Evolutionary conservation across 495 filamentous ascomycete genomes (phyloP), one percentile per base, ranked within the genome.

Genomic region (Aspergillus kassunensis): DNA sequence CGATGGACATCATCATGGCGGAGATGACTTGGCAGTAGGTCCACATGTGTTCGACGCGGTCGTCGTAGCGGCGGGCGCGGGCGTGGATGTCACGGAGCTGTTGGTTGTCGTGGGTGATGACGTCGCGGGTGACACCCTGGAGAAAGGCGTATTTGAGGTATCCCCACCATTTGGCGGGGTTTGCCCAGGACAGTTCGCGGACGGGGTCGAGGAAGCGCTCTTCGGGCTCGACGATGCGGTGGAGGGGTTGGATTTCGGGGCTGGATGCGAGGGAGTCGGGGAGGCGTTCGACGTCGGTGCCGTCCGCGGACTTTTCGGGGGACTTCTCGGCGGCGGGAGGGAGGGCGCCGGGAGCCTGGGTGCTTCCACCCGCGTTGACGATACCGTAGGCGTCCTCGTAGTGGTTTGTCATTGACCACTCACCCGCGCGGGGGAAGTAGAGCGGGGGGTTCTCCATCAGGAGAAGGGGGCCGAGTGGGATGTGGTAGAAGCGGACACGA

Each of bases 11-110:
- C 29, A 84, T 83, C 60, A 79, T 78, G 46, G 87, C 87, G 4
- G 82, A 85, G 37, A 84, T 59, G 40, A 89, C 68, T 66, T 89
- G 86, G 56, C 84, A 74, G 73, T 84, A 88, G 13, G 83, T 82
- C 69, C 81, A 88, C 15, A 80, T 73, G 65, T 88, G 82, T 64
- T 89, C 86, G 64, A 83, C 80, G 55, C 79, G 75, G 72, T 88
- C 86, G 67, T 86, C 80, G 66, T 82, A 89, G 48, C 83, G 78
- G 46, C 70, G 68, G 20, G 81, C 84, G 23, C 77, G 78, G 42
- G 83, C 80, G 59, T 84, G 79, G 37, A 81, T 75, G 36, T 79
- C 75, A 16, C 75, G 69, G 52, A 87, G 63, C 47, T 74, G 60
- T 3, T 64, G 53, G 6, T 68, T 73, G 41, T 65, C 57, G 49